Evolutionary conservation across 1,139 yeast species (phyloP), one percentile per base, ranked within the genome.

Genomic region (Candida pseudoviswanathii): DNA sequence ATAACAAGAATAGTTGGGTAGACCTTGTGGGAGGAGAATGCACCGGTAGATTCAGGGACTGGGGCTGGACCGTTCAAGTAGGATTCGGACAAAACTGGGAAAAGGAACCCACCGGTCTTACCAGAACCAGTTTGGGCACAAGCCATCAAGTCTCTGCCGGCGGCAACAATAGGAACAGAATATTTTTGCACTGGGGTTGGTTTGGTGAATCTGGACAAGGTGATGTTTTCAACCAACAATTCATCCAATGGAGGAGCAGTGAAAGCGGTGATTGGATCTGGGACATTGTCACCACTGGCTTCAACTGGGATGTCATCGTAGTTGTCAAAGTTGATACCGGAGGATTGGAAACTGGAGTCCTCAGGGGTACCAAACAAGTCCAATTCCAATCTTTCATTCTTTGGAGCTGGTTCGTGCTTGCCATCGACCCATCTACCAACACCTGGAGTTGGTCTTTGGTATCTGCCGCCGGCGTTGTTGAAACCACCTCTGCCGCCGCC

Each of bases 111-210:
- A 81, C 99, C 98, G 68, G 99, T 94, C 80, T 94, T 94, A 83
- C 99, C 99, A 51, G 98, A 92, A 89, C 95, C 98, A 62, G 99
- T 94, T 80, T 94, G 99, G 56, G 99, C 99, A 85, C 99, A 94
- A 43, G 99, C 99, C 99, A 94, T 94, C 76, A 94, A 85, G 75
- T 94, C 99, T 78, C 99, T 86, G 63, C 96, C 96, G 48, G 79
- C 85, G 53, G 96, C 91, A 59, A 95, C 96, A 63, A 95, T 94
- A 58, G 99, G 99, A 59, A 94, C 90, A 45, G 99, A 94, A 80
- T 94, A 94, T 75, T 94, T 94, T 73, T 94, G 99, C 51, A 94
- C 99, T 47, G 99, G 99, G 40, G 99, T 94, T 64, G 99, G 99
- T 73, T 81, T 90, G 57, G 88, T 84, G 80, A 94, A 95, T 72